Evolutionary conservation across 345 rosid genomes (phyloP).

Genomic region (Geranium rotundifolium): DNA sequence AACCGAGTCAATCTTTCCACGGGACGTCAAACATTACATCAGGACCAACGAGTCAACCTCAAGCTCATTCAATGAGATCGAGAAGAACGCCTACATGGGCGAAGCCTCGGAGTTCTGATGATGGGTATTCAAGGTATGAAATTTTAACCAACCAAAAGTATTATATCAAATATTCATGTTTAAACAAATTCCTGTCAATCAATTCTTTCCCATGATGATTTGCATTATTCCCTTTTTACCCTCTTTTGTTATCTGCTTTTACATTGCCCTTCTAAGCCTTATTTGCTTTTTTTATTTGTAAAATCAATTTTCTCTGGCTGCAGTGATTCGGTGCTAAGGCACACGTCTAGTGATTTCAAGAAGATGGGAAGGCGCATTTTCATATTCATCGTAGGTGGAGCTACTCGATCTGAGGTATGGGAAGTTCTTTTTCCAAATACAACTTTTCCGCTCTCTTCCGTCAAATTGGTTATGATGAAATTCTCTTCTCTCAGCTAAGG

Average conservation of each 20-base stretch:
- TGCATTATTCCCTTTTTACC: too few relatives aligned
- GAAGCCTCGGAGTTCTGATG: conserved; percentile 44
- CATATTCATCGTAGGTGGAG: conserved; percentile 88
- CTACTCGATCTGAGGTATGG: conserved; percentile 93
- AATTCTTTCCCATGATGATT: too few relatives aligned
- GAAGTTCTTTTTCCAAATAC: neutral
- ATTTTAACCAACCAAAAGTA: too few relatives aligned
- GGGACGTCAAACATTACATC: conserved; percentile 25
- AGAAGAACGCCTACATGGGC: conserved; percentile 73
- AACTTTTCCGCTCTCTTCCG: neutral
- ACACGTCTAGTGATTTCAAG: conserved; percentile 76
- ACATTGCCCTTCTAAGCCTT: too few relatives aligned
- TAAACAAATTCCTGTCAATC: too few relatives aligned
- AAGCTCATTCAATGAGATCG: conserved; percentile 44
- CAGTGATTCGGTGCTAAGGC: conserved; percentile 82
- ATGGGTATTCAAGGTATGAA: conserved; percentile 71
- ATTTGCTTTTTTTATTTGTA: neutral
- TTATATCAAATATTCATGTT: too few relatives aligned
- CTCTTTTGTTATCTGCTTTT: too few relatives aligned
- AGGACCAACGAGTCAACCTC: conserved; percentile 21
- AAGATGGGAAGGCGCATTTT: conserved; percentile 88
- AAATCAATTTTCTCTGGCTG: conserved; percentile 1
- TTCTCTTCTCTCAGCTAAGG: conserved; percentile 46
- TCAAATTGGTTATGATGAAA: neutral
- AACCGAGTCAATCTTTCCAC: conserved; percentile 47